These are phyloP conservation scores for Rostrohypoxylon terebratum DNA, from an alignment of 495 filamentous ascomycete species.

Conservation along the genomic window DNA sequence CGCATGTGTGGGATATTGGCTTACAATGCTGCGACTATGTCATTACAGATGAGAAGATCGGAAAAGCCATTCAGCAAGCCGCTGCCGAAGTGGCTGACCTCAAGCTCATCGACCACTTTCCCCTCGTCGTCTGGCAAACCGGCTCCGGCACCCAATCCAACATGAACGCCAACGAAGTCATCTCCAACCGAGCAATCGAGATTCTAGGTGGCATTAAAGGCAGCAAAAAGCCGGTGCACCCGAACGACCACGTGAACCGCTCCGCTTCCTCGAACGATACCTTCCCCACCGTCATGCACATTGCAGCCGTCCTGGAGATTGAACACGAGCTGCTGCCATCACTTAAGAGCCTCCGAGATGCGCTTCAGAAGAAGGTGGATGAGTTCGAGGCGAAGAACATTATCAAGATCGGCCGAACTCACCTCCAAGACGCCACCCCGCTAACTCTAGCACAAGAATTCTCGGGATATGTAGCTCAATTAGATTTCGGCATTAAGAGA, in stretches of 20 bases:
- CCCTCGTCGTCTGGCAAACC: slow-evolving; percentile 98
- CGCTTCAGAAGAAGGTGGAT: slow-evolving; percentile 89
- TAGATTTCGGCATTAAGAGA: slow-evolving; percentile 89
- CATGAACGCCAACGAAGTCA: slow-evolving; percentile 99
- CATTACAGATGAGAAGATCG: slow-evolving; percentile 82
- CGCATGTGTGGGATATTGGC: slow-evolving; percentile 30
- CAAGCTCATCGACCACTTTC: slow-evolving; percentile 98
- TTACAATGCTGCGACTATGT: slow-evolving; percentile 34
- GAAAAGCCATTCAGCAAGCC: slow-evolving; percentile 93
- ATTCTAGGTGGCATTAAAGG: slow-evolving; percentile 95
- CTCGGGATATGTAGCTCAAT: slow-evolving; percentile 95
- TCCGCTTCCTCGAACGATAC: slow-evolving; percentile 98
- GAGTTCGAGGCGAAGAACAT: slow-evolving; percentile 83
- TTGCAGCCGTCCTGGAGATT: slow-evolving; percentile 94
- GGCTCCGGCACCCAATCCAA: slow-evolving; percentile 99
- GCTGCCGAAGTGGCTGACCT: slow-evolving; percentile 92
- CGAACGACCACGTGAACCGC: slow-evolving; percentile 99
- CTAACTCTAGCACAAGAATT: slow-evolving; percentile 98
- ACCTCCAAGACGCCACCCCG: slow-evolving; percentile 97
- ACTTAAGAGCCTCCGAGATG: slow-evolving; percentile 81
- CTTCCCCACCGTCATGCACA: slow-evolving; percentile 99
- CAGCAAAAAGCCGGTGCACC: slow-evolving; percentile 97
- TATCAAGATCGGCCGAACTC: slow-evolving; percentile 99
- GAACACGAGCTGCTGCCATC: slow-evolving; percentile 86
- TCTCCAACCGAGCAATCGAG: slow-evolving; percentile 99